These are phyloP conservation scores for Gynandropsis gynandra DNA, from an alignment of 345 rosid species.

Conservation along the genomic window DNA sequence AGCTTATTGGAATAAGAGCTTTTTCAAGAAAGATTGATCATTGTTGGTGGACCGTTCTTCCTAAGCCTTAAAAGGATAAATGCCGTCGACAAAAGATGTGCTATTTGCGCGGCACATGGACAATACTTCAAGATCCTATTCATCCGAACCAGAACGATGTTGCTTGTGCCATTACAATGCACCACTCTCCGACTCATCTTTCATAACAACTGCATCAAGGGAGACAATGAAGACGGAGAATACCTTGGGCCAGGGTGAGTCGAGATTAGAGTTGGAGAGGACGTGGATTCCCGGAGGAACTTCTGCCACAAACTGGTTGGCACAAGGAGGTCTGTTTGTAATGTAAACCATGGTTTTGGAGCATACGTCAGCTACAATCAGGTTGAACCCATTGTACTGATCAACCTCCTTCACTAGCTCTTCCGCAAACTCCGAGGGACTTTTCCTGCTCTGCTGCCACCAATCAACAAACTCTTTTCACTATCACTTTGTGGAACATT, in stretches of 20 bases:
- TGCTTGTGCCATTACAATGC: neutral
- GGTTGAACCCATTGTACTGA: conserved; percentile 67
- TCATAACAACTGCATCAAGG: no score
- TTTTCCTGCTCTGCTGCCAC: conserved; percentile 47
- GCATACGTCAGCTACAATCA: conserved; percentile 40
- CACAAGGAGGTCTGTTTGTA: conserved; percentile 51
- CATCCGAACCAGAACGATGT: neutral
- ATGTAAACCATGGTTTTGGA: conserved; percentile 60
- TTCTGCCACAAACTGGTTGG: conserved; percentile 27
- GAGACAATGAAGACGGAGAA: neutral
- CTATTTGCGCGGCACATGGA: no score
- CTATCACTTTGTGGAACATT: neutral
- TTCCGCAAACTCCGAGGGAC: conserved; percentile 50
- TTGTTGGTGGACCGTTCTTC: no score
- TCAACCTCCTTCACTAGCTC: conserved; percentile 40
- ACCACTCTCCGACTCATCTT: neutral
- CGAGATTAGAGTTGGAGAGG: conserved; percentile 61
- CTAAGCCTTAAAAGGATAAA: no score
- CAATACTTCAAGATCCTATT: neutral
- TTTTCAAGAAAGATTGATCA: no score
- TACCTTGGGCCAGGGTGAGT: conserved; percentile 89
- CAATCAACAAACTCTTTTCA: neutral
- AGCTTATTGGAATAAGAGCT: no score
- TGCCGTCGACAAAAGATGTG: no score
- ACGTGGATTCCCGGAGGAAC: conserved; percentile 77